phyloP scores from a whole-genome alignment of 345 rosid species.

The Bruguiera gymnorhiza region DNA sequence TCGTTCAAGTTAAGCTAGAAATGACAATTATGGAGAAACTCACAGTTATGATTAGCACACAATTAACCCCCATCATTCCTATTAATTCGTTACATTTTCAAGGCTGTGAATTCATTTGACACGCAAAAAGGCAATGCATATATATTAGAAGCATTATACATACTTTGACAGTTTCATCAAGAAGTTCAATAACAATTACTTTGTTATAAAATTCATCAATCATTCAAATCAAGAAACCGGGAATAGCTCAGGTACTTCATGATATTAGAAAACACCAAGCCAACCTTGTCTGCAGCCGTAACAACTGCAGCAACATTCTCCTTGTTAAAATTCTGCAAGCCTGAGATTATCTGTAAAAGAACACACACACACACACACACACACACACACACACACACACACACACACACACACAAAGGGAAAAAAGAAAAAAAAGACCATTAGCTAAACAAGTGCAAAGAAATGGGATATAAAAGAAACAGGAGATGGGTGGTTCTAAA shows the following conservation, averaged over 20 bases:
- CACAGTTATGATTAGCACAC: too few relatives aligned
- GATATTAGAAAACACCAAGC: neutral
- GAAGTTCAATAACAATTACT: too few relatives aligned
- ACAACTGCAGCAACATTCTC: conserved; percentile 56
- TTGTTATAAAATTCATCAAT: too few relatives aligned
- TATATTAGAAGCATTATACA: too few relatives aligned
- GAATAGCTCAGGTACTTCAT: neutral
- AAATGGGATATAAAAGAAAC: too few relatives aligned
- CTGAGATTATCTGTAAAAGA: conserved; percentile 47
- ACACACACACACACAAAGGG: neutral
- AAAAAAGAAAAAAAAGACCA: neutral
- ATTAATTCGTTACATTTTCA: too few relatives aligned
- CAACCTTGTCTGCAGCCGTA: conserved; percentile 63
- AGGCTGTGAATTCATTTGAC: too few relatives aligned
- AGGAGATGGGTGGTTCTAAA: neutral
- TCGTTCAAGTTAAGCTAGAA: too few relatives aligned
- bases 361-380: neutral
- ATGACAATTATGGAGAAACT: too few relatives aligned
- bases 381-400: neutral
- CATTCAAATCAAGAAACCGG: neutral
- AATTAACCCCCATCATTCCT: too few relatives aligned
- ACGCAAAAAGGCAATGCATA: too few relatives aligned
- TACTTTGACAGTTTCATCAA: too few relatives aligned
- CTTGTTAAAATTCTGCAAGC: conserved; percentile 48
- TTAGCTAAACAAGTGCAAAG: neutral